Evolutionary conservation across 83 land plant genomes (phyloP).

Genomic region (Thuja plicata): DNA sequence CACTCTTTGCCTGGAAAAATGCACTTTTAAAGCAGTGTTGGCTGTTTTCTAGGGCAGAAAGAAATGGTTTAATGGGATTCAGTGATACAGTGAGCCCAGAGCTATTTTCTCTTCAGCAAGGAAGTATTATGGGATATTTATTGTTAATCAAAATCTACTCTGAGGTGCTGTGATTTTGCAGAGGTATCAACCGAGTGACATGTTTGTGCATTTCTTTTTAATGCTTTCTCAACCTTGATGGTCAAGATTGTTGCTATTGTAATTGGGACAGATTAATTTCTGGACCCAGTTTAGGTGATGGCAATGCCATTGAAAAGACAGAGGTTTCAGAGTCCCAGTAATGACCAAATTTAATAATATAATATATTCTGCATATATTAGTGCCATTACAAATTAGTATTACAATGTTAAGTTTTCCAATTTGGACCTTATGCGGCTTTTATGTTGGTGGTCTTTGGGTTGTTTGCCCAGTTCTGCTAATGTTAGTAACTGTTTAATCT

Average conservation of each 20-base stretch:
- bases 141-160: neutral
- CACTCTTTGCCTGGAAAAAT: constrained; percentile 4
- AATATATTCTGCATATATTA: neutral
- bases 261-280: neutral
- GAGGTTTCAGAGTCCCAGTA: neutral
- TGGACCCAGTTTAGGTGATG: neutral
- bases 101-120: constrained; percentile 5
- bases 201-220: neutral
- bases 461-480: neutral
- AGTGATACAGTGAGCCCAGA: neutral
- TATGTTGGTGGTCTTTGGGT: neutral
- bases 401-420: neutral
- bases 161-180: neutral
- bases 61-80: neutral
- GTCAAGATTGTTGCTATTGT: neutral
- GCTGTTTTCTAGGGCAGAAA: neutral
- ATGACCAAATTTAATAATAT: too few species aligned
- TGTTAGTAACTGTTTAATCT: neutral
- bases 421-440: neutral
- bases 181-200: neutral
- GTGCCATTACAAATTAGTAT: neutral
- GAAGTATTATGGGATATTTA: neutral
- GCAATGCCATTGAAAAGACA: neutral
- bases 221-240: neutral
- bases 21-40: neutral